Evolutionary conservation across 768 basidiomycete genomes (phyloP).

Genomic region (Podaxis pistillaris): DNA sequence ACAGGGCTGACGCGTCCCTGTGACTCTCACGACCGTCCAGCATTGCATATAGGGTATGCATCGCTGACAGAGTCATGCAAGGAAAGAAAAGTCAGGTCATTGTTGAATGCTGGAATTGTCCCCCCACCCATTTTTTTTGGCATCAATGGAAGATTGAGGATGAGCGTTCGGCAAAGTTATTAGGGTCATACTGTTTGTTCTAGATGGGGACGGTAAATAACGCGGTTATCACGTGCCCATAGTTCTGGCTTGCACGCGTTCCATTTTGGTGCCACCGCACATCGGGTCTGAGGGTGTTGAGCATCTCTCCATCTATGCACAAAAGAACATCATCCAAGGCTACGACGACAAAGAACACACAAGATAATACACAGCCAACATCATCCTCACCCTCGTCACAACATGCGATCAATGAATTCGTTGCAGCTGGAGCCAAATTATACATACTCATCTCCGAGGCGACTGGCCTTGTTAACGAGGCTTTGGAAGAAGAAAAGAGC

Average conservation of each 20-base stretch:
- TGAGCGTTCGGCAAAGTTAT: no score
- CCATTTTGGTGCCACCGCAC: neutral
- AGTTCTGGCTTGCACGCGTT: neutral
- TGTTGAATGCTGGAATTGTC: no score
- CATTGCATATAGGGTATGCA: no score
- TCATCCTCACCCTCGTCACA: constrained; percentile 5
- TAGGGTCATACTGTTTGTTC: neutral
- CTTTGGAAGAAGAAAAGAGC: neutral
- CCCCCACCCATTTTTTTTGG: no score
- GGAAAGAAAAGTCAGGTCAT: no score
- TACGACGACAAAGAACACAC: neutral
- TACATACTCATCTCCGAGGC: constrained; percentile 5
- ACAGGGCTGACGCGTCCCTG: no score
- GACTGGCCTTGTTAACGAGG: neutral
- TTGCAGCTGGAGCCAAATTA: neutral
- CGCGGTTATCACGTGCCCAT: constrained; percentile 5
- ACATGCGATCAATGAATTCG: constrained; percentile 3
- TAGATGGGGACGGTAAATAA: neutral
- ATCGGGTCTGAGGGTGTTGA: neutral
- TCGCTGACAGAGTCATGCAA: no score
- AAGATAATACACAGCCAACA: neutral
- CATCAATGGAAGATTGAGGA: no score
- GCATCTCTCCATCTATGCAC: constrained; percentile 7
- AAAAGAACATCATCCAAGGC: constrained; percentile 7
- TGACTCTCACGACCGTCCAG: no score